A percentile compares a stretch with the other conserved stretches of the same genome.
Conservation (phyloP, 1,139 yeast genomes). For the Pichia sp. region DNA sequence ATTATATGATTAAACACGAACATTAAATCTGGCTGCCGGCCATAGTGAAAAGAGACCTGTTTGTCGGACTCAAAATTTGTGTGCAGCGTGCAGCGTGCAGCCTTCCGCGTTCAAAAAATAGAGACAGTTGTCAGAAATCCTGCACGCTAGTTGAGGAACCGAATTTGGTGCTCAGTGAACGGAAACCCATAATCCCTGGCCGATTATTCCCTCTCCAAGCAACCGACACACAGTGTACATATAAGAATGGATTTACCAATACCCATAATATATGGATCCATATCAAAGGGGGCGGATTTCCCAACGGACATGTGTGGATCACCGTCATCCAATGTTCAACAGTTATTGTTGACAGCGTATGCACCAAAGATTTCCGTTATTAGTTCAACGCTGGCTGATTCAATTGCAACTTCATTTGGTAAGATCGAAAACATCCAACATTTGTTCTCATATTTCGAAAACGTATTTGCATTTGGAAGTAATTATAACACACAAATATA, state of each 20-base stretch:
- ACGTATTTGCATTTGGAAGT: conserved; percentile 22
- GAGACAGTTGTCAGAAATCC: too few relatives aligned
- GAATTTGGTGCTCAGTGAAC: too few relatives aligned
- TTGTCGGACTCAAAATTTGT: too few relatives aligned
- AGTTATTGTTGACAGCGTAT: conserved; percentile 23
- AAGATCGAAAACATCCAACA: conserved; percentile 4
- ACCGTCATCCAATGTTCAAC: conserved; percentile 27
- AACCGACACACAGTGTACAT: too few relatives aligned
- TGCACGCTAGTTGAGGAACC: too few relatives aligned
- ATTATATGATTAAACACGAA: too few relatives aligned
- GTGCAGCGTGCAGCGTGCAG: too few relatives aligned
- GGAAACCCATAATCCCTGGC: too few relatives aligned
- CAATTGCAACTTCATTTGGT: conserved; percentile 12
- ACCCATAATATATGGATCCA: conserved; percentile 18
- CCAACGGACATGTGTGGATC: conserved; percentile 29
- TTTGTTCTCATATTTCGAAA: conserved; percentile 30
- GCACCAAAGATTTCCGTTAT: conserved; percentile 20
- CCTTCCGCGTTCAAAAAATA: too few relatives aligned
- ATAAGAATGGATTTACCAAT: conserved; percentile 18
- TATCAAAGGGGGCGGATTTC: conserved; percentile 3
- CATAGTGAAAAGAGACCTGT: too few relatives aligned
- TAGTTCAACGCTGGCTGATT: conserved; percentile 15
- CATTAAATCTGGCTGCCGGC: too few relatives aligned
- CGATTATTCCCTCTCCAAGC: too few relatives aligned
- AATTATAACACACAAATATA: conserved; percentile 1